These are phyloP conservation scores for Russula olivacea DNA, from an alignment of 768 basidiomycete species.

Conservation along the genomic window DNA sequence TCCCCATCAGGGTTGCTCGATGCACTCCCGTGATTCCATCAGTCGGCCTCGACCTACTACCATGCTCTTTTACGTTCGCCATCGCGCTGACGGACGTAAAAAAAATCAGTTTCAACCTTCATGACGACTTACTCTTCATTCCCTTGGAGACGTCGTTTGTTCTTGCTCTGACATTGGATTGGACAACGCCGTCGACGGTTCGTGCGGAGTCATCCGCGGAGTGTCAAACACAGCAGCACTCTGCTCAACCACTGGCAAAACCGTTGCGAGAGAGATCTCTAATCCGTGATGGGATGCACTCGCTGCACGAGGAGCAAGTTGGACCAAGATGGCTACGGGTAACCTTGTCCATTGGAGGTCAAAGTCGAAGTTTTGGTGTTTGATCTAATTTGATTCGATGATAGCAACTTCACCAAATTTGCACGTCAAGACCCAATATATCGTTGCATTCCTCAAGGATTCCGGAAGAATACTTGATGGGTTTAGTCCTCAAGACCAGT, in stretches of 20 bases:
- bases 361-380: neutral
- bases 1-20: constrained; percentile 1
- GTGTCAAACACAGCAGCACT: neutral
- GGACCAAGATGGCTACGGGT: neutral
- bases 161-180: neutral
- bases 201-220: constrained; percentile 2
- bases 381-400: constrained; percentile 10
- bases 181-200: neutral
- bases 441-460: constrained; percentile 1
- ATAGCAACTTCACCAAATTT: neutral
- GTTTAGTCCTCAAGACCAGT: neutral
- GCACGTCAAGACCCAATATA: constrained; percentile 3
- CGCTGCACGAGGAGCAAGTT: neutral
- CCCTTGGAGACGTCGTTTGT: constrained; percentile 5
- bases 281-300: neutral
- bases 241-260: neutral
- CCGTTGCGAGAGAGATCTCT: neutral
- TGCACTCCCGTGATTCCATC: constrained; percentile 11
- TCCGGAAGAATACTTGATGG: neutral
- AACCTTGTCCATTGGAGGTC: neutral
- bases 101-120: neutral
- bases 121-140: constrained; percentile 3
- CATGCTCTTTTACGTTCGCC: constrained; percentile 30
- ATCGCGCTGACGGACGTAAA: constrained; percentile 13
- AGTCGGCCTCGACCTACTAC: constrained; percentile 1